These are phyloP conservation scores for Karstenula rhodostoma DNA, from an alignment of 2,329 filamentous ascomycete genomes.

Conservation along the genomic window DNA sequence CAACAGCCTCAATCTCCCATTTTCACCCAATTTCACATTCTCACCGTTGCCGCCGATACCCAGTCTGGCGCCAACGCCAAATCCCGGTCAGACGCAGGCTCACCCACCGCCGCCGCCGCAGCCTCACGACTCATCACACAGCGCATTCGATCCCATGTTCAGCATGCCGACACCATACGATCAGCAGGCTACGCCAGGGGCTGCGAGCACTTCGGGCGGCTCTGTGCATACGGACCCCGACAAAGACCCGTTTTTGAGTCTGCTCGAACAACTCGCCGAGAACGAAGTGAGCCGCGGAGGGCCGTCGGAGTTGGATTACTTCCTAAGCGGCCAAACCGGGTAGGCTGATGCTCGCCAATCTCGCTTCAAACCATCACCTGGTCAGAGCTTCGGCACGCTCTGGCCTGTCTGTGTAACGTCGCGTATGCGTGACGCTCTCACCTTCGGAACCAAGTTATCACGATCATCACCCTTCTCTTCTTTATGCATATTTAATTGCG, in stretches of 20 bases:
- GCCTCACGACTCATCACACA: constrained; percentile 24
- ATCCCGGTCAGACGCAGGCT: constrained; percentile 26
- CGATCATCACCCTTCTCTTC: constrained; percentile 6
- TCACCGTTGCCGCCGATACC: constrained; percentile 45
- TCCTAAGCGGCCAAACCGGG: constrained; percentile 58
- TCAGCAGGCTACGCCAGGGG: constrained; percentile 56
- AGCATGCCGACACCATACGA: constrained; percentile 51
- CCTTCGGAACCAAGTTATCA: not conserved
- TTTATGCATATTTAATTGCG: constrained; percentile 12
- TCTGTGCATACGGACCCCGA: constrained; percentile 60
- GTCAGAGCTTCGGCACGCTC: constrained; percentile 5
- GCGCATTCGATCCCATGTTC: constrained; percentile 52
- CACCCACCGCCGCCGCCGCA: constrained; percentile 22
- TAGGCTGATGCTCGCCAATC: constrained; percentile 18
- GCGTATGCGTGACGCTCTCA: not conserved
- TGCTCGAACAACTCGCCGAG: constrained; percentile 83
- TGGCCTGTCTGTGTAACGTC: not conserved
- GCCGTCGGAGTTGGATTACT: constrained; percentile 81
- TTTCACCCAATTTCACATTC: constrained; percentile 54
- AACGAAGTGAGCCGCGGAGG: constrained; percentile 75
- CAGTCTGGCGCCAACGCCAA: constrained; percentile 42
- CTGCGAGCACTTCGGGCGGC: constrained; percentile 51
- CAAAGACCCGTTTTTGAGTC: constrained; percentile 80
- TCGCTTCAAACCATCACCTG: constrained; percentile 8
- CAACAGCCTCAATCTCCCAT: constrained; percentile 40